Conservation (phyloP, 345 rosid genomes). For the Eutrema heterophyllum region DNA sequence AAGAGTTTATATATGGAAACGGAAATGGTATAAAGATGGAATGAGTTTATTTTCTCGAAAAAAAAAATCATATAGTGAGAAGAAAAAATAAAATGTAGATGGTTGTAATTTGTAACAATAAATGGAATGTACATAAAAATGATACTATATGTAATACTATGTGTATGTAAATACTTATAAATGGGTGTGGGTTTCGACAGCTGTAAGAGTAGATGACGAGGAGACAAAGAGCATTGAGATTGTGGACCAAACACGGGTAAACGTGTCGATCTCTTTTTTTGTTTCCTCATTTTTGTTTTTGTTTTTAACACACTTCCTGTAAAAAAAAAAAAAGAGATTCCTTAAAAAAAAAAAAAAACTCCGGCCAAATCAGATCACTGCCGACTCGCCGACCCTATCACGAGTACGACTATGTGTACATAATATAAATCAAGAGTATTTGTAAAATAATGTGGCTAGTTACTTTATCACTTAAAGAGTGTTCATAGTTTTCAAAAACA, state of each 20-base stretch:
- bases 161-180: background rate
- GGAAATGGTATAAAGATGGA: too few species aligned
- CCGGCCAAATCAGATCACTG: background rate
- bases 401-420: background rate
- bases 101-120: background rate
- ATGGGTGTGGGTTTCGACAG: slow-evolving; percentile 31
- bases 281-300: background rate
- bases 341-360: background rate
- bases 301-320: background rate
- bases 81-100: too few species aligned
- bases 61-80: background rate
- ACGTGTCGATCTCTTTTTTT: slow-evolving; percentile 10
- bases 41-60: background rate
- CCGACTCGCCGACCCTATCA: background rate
- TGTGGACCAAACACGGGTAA: slow-evolving; percentile 7
- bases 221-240: slow-evolving; percentile 46
- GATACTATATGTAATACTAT: background rate
- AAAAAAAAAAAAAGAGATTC: background rate
- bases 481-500: background rate
- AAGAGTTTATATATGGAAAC: too few species aligned
- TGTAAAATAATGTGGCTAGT: background rate
- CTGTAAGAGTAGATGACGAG: slow-evolving; percentile 40
- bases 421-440: background rate
- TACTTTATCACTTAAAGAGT: background rate
- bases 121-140: background rate